These are phyloP conservation scores for Candida qinlingensis DNA, from an alignment of 805 yeast species.

Conservation along the genomic window DNA sequence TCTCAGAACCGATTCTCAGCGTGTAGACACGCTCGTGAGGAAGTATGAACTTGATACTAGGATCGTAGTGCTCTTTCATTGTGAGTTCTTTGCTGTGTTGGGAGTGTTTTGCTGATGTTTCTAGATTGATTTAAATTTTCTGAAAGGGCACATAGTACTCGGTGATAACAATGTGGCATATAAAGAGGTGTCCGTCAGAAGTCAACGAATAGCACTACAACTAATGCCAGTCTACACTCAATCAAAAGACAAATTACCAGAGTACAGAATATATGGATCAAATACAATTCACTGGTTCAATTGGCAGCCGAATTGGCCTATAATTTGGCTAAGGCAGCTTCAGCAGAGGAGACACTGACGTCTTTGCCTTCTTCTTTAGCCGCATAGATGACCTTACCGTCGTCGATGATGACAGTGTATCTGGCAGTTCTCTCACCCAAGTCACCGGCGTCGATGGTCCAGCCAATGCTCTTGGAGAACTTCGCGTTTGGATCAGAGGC, in stretches of 20 bases:
- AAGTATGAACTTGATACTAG: conserved; percentile 44
- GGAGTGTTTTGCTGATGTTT: background rate
- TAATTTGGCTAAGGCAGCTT: conserved; percentile 25
- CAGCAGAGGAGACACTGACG: conserved; percentile 25
- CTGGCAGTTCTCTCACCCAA: conserved; percentile 60
- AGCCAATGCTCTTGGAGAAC: conserved; percentile 57
- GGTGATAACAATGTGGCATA: too few relatives aligned
- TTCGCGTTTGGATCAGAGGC: conserved; percentile 62
- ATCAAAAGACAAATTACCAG: background rate
- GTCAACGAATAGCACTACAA: background rate
- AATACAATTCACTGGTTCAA: too few relatives aligned
- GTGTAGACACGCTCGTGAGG: conserved; percentile 69
- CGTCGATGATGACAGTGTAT: conserved; percentile 65
- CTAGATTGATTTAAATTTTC: background rate
- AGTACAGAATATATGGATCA: too few relatives aligned
- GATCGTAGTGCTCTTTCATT: conserved; percentile 25
- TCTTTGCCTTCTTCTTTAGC: conserved; percentile 28
- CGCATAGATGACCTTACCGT: conserved; percentile 47
- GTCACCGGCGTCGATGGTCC: conserved; percentile 46
- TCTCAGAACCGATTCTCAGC: conserved; percentile 61
- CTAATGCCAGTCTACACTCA: too few relatives aligned
- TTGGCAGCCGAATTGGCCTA: background rate
- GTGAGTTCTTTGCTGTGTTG: background rate
- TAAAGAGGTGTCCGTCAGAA: too few relatives aligned
- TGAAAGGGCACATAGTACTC: too few relatives aligned